Percentiles rank a stretch among this genome's conserved stretches.
These are phyloP conservation scores for Ganoderma multipileum DNA, from an alignment of 1,284 basidiomycete species.

Conservation along the genomic window DNA sequence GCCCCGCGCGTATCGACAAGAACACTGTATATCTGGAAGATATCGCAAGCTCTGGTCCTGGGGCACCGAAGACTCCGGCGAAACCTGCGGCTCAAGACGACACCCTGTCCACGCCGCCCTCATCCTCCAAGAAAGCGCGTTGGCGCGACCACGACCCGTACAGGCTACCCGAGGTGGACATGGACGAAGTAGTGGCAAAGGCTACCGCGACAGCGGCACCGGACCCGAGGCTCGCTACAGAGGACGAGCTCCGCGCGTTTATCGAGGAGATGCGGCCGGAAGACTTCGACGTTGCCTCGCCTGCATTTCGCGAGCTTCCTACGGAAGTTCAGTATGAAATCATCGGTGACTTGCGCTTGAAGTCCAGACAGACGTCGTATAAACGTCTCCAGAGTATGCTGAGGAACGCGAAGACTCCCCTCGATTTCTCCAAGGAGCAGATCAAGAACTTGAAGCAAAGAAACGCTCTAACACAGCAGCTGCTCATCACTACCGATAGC, in stretches of 20 bases:
- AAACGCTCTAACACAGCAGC: conserved; percentile 93
- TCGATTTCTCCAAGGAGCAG: conserved; percentile 97
- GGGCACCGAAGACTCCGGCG: conserved; percentile 55
- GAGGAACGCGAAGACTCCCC: conserved; percentile 77
- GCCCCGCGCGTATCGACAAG: conserved; percentile 60
- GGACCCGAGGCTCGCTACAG: conserved; percentile 92
- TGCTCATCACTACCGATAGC: conserved; percentile 93
- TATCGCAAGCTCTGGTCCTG: conserved; percentile 61
- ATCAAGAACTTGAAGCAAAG: conserved; percentile 90
- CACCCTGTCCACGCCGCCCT: conserved; percentile 50
- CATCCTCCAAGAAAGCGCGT: conserved; percentile 60
- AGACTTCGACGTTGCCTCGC: conserved; percentile 88
- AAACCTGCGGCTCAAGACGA: conserved; percentile 44
- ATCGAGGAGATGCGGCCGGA: conserved; percentile 94
- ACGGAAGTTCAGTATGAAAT: conserved; percentile 99
- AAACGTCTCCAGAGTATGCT: conserved; percentile 93
- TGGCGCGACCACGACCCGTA: conserved; percentile 88
- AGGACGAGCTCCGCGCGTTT: conserved; percentile 89
- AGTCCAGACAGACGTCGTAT: conserved; percentile 94
- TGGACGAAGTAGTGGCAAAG: conserved; percentile 65
- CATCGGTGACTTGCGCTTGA: conserved; percentile 92
- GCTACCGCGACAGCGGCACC: conserved; percentile 65
- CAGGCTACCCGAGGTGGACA: conserved; percentile 75
- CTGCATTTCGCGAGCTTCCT: conserved; percentile 92
- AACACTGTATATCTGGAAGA: conserved; percentile 89